Evolutionary conservation across 2,329 filamentous ascomycete genomes (phyloP).

Genomic region (Scopulariopsis brevicaulis): DNA sequence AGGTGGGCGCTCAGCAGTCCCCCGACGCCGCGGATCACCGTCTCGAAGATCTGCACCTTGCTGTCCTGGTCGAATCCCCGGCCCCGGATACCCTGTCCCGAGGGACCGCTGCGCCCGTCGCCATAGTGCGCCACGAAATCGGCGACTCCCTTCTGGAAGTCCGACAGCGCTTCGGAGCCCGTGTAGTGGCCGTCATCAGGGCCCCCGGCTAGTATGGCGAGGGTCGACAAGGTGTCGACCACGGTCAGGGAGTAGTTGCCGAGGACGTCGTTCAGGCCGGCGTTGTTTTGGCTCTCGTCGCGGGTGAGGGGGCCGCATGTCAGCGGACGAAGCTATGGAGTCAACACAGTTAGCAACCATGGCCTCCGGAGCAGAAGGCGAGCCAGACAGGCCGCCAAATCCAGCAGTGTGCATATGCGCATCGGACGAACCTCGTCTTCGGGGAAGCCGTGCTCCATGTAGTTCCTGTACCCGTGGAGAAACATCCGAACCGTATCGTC

Average conservation of each 20-base stretch:
- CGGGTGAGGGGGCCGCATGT: conserved; percentile 76
- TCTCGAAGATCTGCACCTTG: conserved; percentile 98
- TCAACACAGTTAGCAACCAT: neutral
- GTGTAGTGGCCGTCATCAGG: conserved; percentile 29
- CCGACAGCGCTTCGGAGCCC: conserved; percentile 39
- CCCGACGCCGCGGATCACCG: conserved; percentile 85
- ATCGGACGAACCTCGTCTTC: conserved; percentile 62
- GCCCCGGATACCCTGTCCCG: conserved; percentile 59
- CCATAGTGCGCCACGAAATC: conserved; percentile 75
- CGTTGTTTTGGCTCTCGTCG: conserved; percentile 69
- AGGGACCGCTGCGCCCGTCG: conserved; percentile 60
- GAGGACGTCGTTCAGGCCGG: conserved; percentile 87
- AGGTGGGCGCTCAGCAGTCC: conserved; percentile 86
- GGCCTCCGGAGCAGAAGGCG: neutral
- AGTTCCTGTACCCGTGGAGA: conserved; percentile 93
- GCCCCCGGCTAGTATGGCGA: conserved; percentile 80
- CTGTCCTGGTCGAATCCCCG: conserved; percentile 90
- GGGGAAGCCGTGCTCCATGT: conserved; percentile 87
- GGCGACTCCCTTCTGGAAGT: conserved; percentile 73
- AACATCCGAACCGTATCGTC: conserved; percentile 67
- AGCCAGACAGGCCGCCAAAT: neutral
- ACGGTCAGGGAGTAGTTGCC: conserved; percentile 95
- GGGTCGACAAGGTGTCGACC: conserved; percentile 87
- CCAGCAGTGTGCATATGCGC: neutral
- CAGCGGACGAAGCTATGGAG: conserved; percentile 62